These are phyloP conservation scores for Austroboletus olivaceoglutinosus DNA, from an alignment of 1,284 basidiomycete genomes.

Conservation along the genomic window DNA sequence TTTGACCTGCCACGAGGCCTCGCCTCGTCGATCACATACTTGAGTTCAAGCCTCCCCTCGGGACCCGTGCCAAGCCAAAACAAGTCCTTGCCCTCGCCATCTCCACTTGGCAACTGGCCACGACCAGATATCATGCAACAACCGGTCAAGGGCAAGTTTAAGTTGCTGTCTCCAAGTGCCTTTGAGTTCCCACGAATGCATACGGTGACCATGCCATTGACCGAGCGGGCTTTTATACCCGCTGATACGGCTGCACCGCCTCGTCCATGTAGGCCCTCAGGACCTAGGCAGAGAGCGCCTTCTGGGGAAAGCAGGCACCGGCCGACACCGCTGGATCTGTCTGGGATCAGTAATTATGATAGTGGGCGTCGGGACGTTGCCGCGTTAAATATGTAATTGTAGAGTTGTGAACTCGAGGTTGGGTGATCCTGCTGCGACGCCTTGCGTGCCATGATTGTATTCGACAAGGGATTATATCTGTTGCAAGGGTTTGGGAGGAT, in stretches of 20 bases:
- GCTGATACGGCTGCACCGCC: conserved; percentile 13
- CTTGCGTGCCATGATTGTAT: conserved; percentile 20
- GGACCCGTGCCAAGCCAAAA: conserved; percentile 7
- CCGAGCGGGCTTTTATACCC: conserved; percentile 4
- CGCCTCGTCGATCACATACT: conserved; percentile 30
- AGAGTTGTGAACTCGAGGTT: neutral
- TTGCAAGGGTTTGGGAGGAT: conserved; percentile 25
- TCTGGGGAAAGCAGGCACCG: conserved; percentile 30
- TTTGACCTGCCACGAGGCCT: conserved; percentile 6
- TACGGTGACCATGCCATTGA: neutral
- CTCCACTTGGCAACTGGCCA: conserved; percentile 58
- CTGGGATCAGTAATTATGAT: conserved; percentile 19
- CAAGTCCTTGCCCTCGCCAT: conserved; percentile 35
- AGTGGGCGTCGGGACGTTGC: neutral
- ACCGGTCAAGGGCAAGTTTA: conserved; percentile 35
- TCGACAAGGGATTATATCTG: neutral
- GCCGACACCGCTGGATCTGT: conserved; percentile 37
- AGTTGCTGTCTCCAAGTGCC: conserved; percentile 23
- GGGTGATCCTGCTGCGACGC: conserved; percentile 17
- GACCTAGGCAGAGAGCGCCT: conserved; percentile 23
- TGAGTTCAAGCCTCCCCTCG: conserved; percentile 29
- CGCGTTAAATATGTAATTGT: neutral
- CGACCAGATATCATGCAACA: conserved; percentile 44
- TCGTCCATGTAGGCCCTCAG: conserved; percentile 42
- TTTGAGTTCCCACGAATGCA: conserved; percentile 21